Percentiles rank a stretch among this genome's conserved stretches.
Conservation (phyloP, 495 filamentous ascomycete genomes). For the Astrocystis sublimbata region DNA sequence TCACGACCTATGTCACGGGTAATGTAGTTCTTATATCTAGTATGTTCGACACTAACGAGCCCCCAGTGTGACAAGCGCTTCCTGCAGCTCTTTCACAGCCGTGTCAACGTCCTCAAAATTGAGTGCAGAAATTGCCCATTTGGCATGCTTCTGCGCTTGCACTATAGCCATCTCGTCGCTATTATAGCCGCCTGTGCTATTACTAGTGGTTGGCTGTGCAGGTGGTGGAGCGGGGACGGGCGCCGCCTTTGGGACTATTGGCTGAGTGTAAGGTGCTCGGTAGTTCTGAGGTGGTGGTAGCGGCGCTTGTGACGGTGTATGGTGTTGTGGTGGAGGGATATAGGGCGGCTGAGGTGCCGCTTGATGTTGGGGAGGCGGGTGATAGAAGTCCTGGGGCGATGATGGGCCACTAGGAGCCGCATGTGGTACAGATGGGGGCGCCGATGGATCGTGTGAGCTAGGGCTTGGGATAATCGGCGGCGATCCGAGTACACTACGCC, state of each 20-base stretch:
- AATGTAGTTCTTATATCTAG: background rate
- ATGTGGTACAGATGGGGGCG: conserved; percentile 18
- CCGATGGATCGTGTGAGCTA: conserved; percentile 30
- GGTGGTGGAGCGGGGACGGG: conserved; percentile 19
- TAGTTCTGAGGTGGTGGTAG: conserved; percentile 23
- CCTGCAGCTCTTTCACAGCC: conserved; percentile 79
- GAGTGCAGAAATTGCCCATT: conserved; percentile 94
- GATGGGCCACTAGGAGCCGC: conserved; percentile 12
- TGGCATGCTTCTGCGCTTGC: conserved; percentile 90
- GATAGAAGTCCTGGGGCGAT: conserved; percentile 30
- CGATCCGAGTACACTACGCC: conserved; percentile 13
- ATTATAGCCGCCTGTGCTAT: conserved; percentile 18
- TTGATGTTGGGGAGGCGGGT: conserved; percentile 15
- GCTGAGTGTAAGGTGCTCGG: conserved; percentile 21
- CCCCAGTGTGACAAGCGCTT: conserved; percentile 69
- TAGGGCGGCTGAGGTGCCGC: conserved; percentile 19
- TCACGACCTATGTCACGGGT: background rate
- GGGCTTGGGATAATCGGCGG: conserved; percentile 26
- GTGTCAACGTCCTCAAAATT: conserved; percentile 96
- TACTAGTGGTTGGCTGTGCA: conserved; percentile 22
- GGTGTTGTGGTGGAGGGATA: conserved; percentile 19
- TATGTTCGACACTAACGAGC: conserved; percentile 35
- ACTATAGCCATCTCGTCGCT: conserved; percentile 74
- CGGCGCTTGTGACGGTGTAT: conserved; percentile 16
- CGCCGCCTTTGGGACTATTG: conserved; percentile 7